These are phyloP conservation scores for Calocera viscosa DNA, from an alignment of 768 basidiomycete species.

Conservation along the genomic window DNA sequence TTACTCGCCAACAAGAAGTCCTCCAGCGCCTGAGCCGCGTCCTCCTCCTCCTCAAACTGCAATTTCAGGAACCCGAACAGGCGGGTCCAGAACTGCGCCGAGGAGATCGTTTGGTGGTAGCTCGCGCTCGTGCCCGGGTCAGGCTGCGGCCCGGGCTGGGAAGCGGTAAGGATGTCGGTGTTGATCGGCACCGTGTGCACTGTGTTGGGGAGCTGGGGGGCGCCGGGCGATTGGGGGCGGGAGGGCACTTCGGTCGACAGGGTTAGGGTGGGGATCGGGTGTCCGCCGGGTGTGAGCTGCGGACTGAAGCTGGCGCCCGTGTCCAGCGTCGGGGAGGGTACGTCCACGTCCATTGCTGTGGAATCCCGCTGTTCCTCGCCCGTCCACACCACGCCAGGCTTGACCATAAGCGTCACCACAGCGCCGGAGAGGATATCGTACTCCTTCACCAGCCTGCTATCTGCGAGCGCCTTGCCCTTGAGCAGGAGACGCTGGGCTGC, in stretches of 20 bases:
- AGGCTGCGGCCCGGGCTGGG: conserved; percentile 27
- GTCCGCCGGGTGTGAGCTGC: conserved; percentile 34
- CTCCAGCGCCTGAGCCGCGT: conserved; percentile 67
- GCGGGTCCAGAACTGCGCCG: conserved; percentile 69
- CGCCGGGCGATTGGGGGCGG: conserved; percentile 50
- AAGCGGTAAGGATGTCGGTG: conserved; percentile 25
- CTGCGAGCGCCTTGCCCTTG: conserved; percentile 88
- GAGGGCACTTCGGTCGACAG: conserved; percentile 29
- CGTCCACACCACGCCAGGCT: conserved; percentile 53
- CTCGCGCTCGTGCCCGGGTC: conserved; percentile 10
- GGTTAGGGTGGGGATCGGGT: conserved; percentile 64
- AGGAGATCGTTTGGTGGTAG: conserved; percentile 57
- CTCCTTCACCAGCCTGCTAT: conserved; percentile 79
- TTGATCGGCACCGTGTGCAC: conserved; percentile 47
- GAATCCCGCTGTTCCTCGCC: neutral
- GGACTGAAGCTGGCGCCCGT: conserved; percentile 22
- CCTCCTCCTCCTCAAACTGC: conserved; percentile 50
- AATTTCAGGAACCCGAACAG: conserved; percentile 55
- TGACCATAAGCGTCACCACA: conserved; percentile 76
- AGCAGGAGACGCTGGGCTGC: conserved; percentile 76
- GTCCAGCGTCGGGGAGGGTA: neutral
- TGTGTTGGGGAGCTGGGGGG: conserved; percentile 50
- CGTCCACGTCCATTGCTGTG: neutral
- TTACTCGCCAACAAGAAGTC: conserved; percentile 75
- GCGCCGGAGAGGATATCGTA: conserved; percentile 73